Conservation (phyloP, 148 eudicot genomes). For the Chenopodium album region DNA sequence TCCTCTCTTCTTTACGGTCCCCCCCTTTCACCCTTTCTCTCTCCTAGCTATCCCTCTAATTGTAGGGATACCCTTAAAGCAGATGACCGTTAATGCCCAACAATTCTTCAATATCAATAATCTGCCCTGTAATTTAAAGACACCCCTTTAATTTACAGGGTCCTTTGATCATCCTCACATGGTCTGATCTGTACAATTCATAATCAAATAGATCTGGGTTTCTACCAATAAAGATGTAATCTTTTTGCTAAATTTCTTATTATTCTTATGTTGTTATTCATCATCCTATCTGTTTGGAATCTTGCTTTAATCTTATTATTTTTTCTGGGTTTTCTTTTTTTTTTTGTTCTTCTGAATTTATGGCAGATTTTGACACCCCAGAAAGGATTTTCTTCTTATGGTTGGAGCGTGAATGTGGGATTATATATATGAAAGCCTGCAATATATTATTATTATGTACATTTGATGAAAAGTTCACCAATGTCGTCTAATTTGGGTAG, state of each 20-base stretch:
- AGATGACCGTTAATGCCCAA: conserved; percentile 39
- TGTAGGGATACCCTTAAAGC: conserved; percentile 23
- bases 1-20: not conserved
- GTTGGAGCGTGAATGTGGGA: not conserved
- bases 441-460: not conserved
- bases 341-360: conserved; percentile 26
- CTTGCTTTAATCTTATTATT: conserved; percentile 21
- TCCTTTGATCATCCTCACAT: conserved; percentile 23
- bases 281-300: conserved; percentile 35
- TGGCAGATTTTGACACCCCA: conserved; percentile 67
- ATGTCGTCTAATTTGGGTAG: conserved; percentile 50
- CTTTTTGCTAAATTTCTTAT: conserved; percentile 31
- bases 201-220: conserved; percentile 42
- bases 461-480: conserved; percentile 33
- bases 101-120: too few relatives aligned
- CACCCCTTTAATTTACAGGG: conserved; percentile 23
- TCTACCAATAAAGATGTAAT: conserved; percentile 52
- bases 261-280: conserved; percentile 33
- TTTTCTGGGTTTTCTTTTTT: too few relatives aligned
- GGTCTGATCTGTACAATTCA: conserved; percentile 46
- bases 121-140: conserved; percentile 17
- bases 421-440: conserved; percentile 35
- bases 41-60: conserved; percentile 15
- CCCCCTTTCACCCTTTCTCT: conserved; percentile 11
- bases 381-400: conserved; percentile 39